These are phyloP conservation scores for Fusarium papillatum DNA, from an alignment of 2,329 filamentous ascomycete species.

Conservation along the genomic window DNA sequence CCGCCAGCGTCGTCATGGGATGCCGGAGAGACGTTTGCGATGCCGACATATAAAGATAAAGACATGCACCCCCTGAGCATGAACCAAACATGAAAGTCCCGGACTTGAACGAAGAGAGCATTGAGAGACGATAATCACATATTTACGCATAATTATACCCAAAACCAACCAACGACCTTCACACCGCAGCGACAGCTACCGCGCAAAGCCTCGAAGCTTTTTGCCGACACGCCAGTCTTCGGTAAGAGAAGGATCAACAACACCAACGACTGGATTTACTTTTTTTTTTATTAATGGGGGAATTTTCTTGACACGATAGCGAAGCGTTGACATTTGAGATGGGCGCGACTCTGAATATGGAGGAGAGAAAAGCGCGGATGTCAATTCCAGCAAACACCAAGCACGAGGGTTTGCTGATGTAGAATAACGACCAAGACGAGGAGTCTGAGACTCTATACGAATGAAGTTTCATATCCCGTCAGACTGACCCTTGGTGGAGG, in stretches of 20 bases:
- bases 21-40: slow-evolving; percentile 55
- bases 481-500: slow-evolving; percentile 11
- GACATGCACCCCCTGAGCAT: slow-evolving; percentile 68
- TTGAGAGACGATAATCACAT: slow-evolving; percentile 15
- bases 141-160: slow-evolving; percentile 26
- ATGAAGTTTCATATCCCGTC: slow-evolving; percentile 16
- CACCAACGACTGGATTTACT: slow-evolving; percentile 28
- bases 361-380: neutral
- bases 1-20: slow-evolving; percentile 60
- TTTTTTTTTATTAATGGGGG: slow-evolving; percentile 23
- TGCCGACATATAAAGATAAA: slow-evolving; percentile 46
- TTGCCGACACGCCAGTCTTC: neutral
- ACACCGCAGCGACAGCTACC: slow-evolving; percentile 3
- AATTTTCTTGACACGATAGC: slow-evolving; percentile 26
- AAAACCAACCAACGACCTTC: slow-evolving; percentile 1
- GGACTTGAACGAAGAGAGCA: slow-evolving; percentile 12
- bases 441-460: slow-evolving; percentile 26
- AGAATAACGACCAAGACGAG: slow-evolving; percentile 8
- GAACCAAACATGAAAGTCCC: slow-evolving; percentile 63
- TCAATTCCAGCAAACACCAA: slow-evolving; percentile 1
- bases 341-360: slow-evolving; percentile 8
- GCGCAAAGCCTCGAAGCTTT: slow-evolving; percentile 13
- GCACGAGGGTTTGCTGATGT: neutral
- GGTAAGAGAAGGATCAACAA: slow-evolving; percentile 1
- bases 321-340: slow-evolving; percentile 27